These are phyloP conservation scores for Picochlorum sp. DNA, from an alignment of 139 green algal species.

Conservation along the genomic window DNA sequence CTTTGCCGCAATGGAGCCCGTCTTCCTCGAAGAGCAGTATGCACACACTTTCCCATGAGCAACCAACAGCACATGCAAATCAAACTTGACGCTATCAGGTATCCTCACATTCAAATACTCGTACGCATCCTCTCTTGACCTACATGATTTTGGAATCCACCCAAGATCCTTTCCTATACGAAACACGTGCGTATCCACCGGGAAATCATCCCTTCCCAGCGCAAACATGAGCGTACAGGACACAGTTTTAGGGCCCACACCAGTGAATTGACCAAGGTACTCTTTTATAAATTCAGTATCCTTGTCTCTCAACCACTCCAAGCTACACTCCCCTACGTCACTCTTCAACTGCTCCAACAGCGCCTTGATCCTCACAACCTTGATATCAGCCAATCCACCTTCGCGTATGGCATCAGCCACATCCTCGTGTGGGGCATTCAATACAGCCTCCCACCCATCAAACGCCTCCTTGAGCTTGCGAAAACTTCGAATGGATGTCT, in stretches of 20 bases:
- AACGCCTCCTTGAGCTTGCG: slow-evolving; percentile 35
- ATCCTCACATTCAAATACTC: slow-evolving; percentile 58
- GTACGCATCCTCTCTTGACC: slow-evolving; percentile 52
- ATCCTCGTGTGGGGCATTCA: slow-evolving; percentile 14
- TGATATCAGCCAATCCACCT: slow-evolving; percentile 45
- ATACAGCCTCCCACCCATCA: slow-evolving; percentile 19
- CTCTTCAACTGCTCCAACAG: slow-evolving; percentile 45
- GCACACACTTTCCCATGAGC: slow-evolving; percentile 60
- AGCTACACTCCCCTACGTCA: slow-evolving; percentile 35
- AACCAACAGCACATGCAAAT: slow-evolving; percentile 69
- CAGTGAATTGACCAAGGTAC: slow-evolving; percentile 46
- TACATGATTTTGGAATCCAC: slow-evolving; percentile 48
- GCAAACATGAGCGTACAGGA: slow-evolving; percentile 65
- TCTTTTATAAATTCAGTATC: slow-evolving; percentile 40
- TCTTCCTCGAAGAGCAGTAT: neutral
- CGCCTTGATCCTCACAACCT: slow-evolving; percentile 49
- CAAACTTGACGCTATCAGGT: slow-evolving; percentile 50
- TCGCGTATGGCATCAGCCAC: slow-evolving; percentile 25
- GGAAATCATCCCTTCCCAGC: slow-evolving; percentile 52
- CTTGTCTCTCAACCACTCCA: slow-evolving; percentile 50
- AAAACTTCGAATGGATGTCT: slow-evolving; percentile 27
- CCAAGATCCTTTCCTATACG: slow-evolving; percentile 37
- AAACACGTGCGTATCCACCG: slow-evolving; percentile 70
- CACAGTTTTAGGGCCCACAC: slow-evolving; percentile 63
- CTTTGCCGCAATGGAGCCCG: too few species aligned